phyloP scores from a whole-genome alignment of 1,284 basidiomycete genomes.

The Ustilago sp. region DNA sequence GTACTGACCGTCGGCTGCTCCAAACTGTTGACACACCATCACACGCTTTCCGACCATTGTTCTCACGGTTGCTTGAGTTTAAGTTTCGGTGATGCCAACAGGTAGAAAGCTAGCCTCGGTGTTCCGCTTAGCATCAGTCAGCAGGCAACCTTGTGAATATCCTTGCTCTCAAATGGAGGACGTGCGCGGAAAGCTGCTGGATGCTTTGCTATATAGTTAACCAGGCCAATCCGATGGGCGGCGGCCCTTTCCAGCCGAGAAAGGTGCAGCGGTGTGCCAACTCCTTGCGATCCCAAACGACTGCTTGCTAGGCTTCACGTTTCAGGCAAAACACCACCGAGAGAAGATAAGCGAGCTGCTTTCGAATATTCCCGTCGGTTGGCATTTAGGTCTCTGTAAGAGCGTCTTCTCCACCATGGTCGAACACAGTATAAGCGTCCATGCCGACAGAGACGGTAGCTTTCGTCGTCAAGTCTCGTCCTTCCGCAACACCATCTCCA shows the following conservation, averaged over 20 bases:
- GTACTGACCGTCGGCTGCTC: background rate
- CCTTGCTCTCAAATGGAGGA: constrained; percentile 5
- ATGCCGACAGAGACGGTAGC: constrained; percentile 75
- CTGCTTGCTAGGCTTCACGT: background rate
- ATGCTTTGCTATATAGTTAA: background rate
- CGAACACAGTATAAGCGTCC: constrained; percentile 41
- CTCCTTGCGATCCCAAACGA: background rate
- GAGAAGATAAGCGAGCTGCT: background rate
- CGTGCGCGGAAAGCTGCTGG: constrained; percentile 4
- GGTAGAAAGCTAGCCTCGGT: background rate
- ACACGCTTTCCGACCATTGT: background rate
- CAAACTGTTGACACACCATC: background rate
- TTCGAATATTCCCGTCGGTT: background rate
- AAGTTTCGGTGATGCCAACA: background rate
- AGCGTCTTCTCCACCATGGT: constrained; percentile 15
- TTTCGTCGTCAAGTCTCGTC: constrained; percentile 81
- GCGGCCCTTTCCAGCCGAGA: background rate
- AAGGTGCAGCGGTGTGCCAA: background rate
- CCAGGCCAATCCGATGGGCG: background rate
- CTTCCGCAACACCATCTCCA: constrained; percentile 77
- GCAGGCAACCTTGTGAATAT: background rate
- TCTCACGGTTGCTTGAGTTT: constrained; percentile 1
- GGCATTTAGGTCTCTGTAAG: background rate
- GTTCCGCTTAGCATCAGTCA: background rate
- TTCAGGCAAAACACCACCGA: background rate